These are phyloP conservation scores for Jaapia argillacea DNA, from an alignment of 768 basidiomycete genomes.

Conservation along the genomic window DNA sequence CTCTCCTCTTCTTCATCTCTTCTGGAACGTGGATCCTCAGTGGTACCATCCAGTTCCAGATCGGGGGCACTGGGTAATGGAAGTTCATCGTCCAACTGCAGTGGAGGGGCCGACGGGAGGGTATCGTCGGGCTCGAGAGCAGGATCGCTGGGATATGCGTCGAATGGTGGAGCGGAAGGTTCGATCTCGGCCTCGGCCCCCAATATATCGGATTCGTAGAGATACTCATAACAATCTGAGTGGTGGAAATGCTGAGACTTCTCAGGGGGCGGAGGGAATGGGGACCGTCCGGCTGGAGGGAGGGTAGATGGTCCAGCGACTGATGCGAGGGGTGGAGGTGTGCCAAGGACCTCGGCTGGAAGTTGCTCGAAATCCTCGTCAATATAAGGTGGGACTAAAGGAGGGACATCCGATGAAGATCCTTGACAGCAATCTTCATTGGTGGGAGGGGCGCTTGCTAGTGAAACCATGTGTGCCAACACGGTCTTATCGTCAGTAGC, in stretches of 20 bases:
- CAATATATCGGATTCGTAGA: constrained; percentile 16
- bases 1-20: too few relatives aligned
- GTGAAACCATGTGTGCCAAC: constrained; percentile 19
- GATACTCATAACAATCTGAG: constrained; percentile 19
- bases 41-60: too few relatives aligned
- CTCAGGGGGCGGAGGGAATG: constrained; percentile 14
- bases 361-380: constrained; percentile 5
- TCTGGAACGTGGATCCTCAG: too few relatives aligned
- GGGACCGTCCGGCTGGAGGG: not conserved
- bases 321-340: too few relatives aligned
- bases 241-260: constrained; percentile 13
- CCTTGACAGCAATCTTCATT: not conserved
- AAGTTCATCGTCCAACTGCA: constrained; percentile 6
- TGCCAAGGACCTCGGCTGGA: too few relatives aligned
- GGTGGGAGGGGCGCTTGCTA: constrained; percentile 11
- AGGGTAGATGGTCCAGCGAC: not conserved
- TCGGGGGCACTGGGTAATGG: too few relatives aligned
- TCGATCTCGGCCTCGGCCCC: constrained; percentile 12
- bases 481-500: constrained; percentile 26
- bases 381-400: constrained; percentile 1
- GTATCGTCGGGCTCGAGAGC: not conserved
- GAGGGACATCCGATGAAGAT: not conserved
- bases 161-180: constrained; percentile 1
- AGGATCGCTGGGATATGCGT: not conserved
- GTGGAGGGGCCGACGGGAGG: constrained; percentile 15